Conservation (phyloP, 2,329 filamentous ascomycete species). For the Hymenoscyphus salicellus region DNA sequence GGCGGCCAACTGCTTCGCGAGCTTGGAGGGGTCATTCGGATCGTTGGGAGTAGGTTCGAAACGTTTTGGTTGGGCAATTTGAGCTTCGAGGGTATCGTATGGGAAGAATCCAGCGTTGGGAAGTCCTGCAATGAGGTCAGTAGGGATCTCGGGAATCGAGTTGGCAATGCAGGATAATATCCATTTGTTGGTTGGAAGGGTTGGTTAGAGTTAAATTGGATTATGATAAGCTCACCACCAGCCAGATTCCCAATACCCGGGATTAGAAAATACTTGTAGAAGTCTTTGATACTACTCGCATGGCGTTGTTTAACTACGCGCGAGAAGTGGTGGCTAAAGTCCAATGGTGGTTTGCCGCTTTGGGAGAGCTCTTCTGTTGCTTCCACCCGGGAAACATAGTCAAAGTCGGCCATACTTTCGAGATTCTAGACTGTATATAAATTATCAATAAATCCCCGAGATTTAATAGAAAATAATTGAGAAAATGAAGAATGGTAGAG, state of each 20-base stretch:
- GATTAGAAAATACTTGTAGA: slow-evolving; percentile 79
- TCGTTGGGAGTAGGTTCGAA: slow-evolving; percentile 69
- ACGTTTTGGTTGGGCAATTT: slow-evolving; percentile 69
- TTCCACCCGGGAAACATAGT: slow-evolving; percentile 24
- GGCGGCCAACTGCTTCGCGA: slow-evolving; percentile 39
- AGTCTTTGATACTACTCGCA: slow-evolving; percentile 69
- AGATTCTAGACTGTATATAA: no score
- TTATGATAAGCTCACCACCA: slow-evolving; percentile 51
- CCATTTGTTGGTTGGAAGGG: no score
- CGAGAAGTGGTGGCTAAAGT: slow-evolving; percentile 78
- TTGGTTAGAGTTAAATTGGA: not conserved
- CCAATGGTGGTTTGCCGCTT: slow-evolving; percentile 50
- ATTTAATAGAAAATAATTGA: no score
- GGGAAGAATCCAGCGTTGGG: slow-evolving; percentile 82
- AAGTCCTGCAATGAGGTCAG: slow-evolving; percentile 49
- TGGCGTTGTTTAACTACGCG: slow-evolving; percentile 62
- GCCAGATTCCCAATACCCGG: slow-evolving; percentile 61
- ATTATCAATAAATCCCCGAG: no score
- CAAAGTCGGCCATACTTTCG: slow-evolving; percentile 29
- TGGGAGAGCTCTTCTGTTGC: slow-evolving; percentile 15
- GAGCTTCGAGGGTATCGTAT: slow-evolving; percentile 84
- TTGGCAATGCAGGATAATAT: not conserved
- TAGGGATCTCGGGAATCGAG: not conserved
- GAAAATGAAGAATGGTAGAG: no score
- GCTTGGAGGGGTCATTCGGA: slow-evolving; percentile 41